phyloP scores from a whole-genome alignment of 345 rosid genomes.

The Tarenaya hassleriana region DNA sequence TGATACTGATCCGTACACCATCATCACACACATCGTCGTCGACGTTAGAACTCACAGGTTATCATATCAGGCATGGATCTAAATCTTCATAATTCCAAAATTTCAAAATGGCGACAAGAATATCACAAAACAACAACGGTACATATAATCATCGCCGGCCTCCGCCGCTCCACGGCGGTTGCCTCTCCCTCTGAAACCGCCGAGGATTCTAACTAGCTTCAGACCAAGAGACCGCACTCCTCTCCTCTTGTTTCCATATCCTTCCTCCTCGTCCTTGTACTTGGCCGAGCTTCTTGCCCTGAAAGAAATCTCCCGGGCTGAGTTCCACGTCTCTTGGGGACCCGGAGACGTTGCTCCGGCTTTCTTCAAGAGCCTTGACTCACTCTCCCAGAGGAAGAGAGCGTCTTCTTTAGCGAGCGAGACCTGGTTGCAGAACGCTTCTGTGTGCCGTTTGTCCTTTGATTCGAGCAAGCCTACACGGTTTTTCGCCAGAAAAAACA shows the following conservation, averaged over 20 bases:
- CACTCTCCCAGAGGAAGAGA: conserved; percentile 78
- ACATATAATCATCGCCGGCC: conserved; percentile 27
- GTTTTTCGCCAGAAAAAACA: conserved; percentile 4
- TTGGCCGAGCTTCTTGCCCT: conserved; percentile 49
- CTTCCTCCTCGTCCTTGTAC: conserved; percentile 49
- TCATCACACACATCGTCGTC: too few relatives aligned
- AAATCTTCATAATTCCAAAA: too few relatives aligned
- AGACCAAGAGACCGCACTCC: conserved; percentile 78
- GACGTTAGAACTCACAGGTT: too few relatives aligned
- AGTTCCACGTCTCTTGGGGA: too few relatives aligned
- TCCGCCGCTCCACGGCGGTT: conserved; percentile 37
- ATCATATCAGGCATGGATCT: too few relatives aligned
- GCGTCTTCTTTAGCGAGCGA: too few relatives aligned
- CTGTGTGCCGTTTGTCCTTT: conserved; percentile 80
- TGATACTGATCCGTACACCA: too few relatives aligned
- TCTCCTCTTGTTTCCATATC: conserved; percentile 45
- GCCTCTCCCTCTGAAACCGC: conserved; percentile 46
- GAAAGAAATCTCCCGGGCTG: conserved; percentile 84
- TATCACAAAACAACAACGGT: too few relatives aligned
- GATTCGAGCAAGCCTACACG: conserved; percentile 71
- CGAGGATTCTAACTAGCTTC: conserved; percentile 39
- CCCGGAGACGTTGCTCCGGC: conserved; percentile 23
- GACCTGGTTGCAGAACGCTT: conserved; percentile 52
- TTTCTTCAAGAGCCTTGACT: conserved; percentile 47
- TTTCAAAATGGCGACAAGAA: too few relatives aligned